Percentiles rank a stretch among this genome's conserved stretches.
Conservation (phyloP, 495 filamentous ascomycete genomes). For the Rusavskia elegans region DNA sequence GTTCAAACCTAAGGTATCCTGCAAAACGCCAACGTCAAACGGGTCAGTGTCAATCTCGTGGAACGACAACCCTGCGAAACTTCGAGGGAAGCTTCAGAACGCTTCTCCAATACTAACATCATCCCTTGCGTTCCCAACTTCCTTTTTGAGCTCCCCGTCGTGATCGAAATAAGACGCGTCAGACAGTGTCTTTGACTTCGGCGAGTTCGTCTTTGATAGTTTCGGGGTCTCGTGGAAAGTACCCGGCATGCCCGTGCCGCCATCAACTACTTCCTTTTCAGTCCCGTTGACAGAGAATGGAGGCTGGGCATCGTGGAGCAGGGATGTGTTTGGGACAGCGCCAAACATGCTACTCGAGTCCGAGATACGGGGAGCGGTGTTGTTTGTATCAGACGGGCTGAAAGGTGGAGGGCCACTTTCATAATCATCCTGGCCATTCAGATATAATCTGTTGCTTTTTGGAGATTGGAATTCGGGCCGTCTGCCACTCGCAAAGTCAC, state of each 20-base stretch:
- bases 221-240: neutral
- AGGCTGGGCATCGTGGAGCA: neutral
- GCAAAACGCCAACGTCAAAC: no score
- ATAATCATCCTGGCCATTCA: neutral
- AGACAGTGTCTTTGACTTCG: neutral
- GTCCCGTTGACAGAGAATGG: neutral
- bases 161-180: neutral
- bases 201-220: neutral
- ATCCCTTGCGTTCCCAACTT: neutral
- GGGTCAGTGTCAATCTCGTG: no score
- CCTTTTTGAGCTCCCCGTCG: neutral
- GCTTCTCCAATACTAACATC: neutral
- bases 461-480: neutral
- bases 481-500: neutral
- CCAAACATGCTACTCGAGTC: neutral
- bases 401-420: neutral
- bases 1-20: no score
- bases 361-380: neutral
- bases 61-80: no score
- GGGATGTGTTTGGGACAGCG: neutral
- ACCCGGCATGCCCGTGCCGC: neutral
- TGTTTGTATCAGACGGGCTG: neutral
- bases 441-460: neutral
- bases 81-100: neutral
- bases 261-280: neutral